phyloP scores from a whole-genome alignment of 176 grass and related monocot species.

The Panicum miliaceum region DNA sequence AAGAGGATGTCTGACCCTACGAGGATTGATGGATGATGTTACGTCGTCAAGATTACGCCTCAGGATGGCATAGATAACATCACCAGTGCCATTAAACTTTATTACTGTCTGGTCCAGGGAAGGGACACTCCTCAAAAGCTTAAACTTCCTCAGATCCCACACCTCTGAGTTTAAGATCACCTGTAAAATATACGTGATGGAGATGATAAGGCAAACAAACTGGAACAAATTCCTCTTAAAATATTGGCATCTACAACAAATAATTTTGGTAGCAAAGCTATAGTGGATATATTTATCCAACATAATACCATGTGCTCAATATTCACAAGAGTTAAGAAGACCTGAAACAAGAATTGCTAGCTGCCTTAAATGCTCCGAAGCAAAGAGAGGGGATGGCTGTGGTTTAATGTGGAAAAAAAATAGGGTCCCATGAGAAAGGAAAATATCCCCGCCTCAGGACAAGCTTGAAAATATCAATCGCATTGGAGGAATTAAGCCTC shows the following conservation, averaged over 20 bases:
- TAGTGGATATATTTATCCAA: background rate
- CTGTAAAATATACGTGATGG: slow-evolving; percentile 37
- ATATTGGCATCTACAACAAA: background rate
- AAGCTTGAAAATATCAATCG: background rate
- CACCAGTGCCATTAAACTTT: slow-evolving; percentile 84
- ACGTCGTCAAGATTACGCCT: slow-evolving; percentile 91
- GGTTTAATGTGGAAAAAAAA: background rate
- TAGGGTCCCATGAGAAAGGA: background rate
- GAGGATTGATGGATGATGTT: slow-evolving; percentile 69
- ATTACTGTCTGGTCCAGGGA: slow-evolving; percentile 96
- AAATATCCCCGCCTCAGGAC: background rate
- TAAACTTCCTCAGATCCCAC: slow-evolving; percentile 98
- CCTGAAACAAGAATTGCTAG: background rate
- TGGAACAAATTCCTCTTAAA: background rate
- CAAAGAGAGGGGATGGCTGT: background rate
- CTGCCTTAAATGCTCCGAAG: background rate
- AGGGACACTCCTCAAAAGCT: slow-evolving; percentile 90
- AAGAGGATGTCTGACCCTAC: slow-evolving; percentile 80
- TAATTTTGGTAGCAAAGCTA: background rate
- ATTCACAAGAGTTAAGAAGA: background rate
- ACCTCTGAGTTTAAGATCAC: slow-evolving; percentile 97
- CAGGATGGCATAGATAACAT: slow-evolving; percentile 90
- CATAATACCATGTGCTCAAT: background rate
- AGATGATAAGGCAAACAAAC: slow-evolving; percentile 25
- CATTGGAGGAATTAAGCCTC: background rate